Conservation (phyloP, 805 yeast species). For the Candida tibetensis region DNA sequence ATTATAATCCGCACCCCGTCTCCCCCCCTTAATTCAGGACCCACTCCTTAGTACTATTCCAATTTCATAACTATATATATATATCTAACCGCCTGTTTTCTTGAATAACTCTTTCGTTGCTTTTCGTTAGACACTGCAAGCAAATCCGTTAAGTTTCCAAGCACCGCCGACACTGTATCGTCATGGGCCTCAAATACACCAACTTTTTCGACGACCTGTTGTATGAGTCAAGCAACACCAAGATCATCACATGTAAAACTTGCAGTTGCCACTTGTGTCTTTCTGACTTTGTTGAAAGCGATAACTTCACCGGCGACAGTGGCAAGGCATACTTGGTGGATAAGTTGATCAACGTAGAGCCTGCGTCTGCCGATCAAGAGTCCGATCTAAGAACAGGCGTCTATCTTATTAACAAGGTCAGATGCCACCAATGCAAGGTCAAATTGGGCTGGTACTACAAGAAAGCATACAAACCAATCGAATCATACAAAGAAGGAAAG, state of each 20-base stretch:
- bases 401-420: constrained; percentile 35
- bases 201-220: constrained; percentile 36
- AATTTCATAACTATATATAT: no score
- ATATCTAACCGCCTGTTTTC: no score
- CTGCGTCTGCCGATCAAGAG: constrained; percentile 27
- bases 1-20: no score
- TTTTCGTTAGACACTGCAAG: no score
- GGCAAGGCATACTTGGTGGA: constrained; percentile 44
- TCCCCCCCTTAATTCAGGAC: no score
- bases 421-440: constrained; percentile 38
- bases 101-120: no score
- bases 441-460: constrained; percentile 42
- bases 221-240: constrained; percentile 35
- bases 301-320: constrained; percentile 37
- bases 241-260: constrained; percentile 39
- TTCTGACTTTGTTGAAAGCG: constrained; percentile 33
- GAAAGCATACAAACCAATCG: constrained; percentile 34
- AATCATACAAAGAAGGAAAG: constrained; percentile 43
- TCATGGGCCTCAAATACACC: constrained; percentile 41
- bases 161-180: no score
- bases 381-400: constrained; percentile 40
- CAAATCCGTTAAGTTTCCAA: no score
- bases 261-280: constrained; percentile 43
- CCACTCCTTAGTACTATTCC: no score
- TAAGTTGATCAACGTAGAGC: constrained; percentile 31